phyloP scores from a whole-genome alignment of 768 basidiomycete genomes.

The Lactarius vividus region DNA sequence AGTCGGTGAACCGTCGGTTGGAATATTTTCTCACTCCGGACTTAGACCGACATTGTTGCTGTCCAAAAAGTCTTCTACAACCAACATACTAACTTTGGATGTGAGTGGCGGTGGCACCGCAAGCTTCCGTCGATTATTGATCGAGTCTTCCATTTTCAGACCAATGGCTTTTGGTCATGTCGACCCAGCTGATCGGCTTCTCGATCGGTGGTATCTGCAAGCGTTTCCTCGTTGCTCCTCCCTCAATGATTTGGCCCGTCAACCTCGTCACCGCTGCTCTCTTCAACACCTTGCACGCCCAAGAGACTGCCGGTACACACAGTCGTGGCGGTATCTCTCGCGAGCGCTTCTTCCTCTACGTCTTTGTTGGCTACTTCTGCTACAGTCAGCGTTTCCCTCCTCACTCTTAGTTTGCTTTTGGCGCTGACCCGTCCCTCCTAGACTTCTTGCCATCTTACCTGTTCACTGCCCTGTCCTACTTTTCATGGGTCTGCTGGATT shows the following conservation, averaged over 20 bases:
- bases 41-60: constrained; percentile 43
- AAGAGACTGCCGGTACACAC: constrained; percentile 43
- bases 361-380: constrained; percentile 37
- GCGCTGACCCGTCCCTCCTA: neutral
- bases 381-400: constrained; percentile 64
- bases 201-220: constrained; percentile 44
- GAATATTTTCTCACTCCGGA: neutral
- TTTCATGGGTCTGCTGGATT: constrained; percentile 63
- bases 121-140: neutral
- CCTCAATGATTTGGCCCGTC: constrained; percentile 46
- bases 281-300: constrained; percentile 44
- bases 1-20: neutral
- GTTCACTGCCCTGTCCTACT: constrained; percentile 33
- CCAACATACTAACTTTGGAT: constrained; percentile 38
- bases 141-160: constrained; percentile 18
- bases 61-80: constrained; percentile 48
- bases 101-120: constrained; percentile 15
- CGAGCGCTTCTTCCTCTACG: constrained; percentile 50
- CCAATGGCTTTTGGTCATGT: constrained; percentile 43
- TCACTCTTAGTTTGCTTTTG: constrained; percentile 54
- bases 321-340: constrained; percentile 48
- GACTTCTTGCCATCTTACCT: constrained; percentile 20
- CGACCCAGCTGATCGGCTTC: constrained; percentile 43
- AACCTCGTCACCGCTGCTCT: constrained; percentile 44
- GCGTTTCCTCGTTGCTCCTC: constrained; percentile 45